Evolutionary conservation across 192 early-diverging fungal species (phyloP).

Genomic region (Podila epigama): DNA sequence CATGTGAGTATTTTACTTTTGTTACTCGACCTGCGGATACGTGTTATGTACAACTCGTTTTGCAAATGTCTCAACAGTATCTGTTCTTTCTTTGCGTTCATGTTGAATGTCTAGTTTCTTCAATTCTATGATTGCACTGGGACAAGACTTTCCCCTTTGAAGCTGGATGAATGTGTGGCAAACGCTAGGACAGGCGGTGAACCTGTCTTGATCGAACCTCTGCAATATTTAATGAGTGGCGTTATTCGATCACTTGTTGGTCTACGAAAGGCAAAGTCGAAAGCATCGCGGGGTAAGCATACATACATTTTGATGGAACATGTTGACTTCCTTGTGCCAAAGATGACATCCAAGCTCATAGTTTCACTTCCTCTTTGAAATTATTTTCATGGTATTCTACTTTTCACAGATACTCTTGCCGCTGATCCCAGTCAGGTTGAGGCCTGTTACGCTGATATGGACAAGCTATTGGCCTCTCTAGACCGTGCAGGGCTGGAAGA

Average conservation of each 20-base stretch:
- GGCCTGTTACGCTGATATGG: conserved; percentile 22
- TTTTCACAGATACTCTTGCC: neutral
- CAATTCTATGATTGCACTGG: conserved; percentile 37
- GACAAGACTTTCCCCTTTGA: conserved; percentile 22
- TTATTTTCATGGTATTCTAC: neutral
- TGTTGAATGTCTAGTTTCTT: conserved; percentile 19
- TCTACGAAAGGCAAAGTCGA: conserved; percentile 16
- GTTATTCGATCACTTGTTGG: conserved; percentile 34
- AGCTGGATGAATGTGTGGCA: conserved; percentile 47
- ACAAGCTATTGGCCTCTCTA: conserved; percentile 52
- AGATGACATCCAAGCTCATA: neutral
- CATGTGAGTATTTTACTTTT: conserved; percentile 47
- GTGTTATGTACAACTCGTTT: neutral
- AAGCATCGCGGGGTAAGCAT: conserved; percentile 1
- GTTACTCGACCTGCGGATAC: no score
- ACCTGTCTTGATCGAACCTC: conserved; percentile 55
- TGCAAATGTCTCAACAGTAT: no score
- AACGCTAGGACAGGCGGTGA: conserved; percentile 44
- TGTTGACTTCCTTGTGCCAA: neutral
- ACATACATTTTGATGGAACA: neutral
- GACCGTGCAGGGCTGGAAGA: conserved; percentile 67
- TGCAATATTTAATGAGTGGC: conserved; percentile 52
- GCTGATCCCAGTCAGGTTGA: conserved; percentile 24
- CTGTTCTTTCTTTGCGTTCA: conserved; percentile 5
- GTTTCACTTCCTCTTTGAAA: neutral